phyloP scores from a whole-genome alignment of 441 rosid species.

The Theobroma grandiflorum region DNA sequence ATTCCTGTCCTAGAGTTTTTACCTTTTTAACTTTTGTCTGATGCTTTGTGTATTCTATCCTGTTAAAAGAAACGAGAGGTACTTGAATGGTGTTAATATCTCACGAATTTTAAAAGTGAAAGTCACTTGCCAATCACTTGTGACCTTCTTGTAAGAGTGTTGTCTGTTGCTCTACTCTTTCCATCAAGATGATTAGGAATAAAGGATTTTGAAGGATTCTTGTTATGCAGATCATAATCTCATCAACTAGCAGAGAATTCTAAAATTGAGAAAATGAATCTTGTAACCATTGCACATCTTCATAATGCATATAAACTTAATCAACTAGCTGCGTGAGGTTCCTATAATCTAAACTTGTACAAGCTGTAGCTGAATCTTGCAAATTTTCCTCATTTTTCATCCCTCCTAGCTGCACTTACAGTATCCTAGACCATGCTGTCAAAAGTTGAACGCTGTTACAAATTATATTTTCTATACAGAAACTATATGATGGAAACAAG shows the following conservation, averaged over 20 bases:
- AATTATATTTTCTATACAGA: neutral
- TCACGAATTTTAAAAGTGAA: neutral
- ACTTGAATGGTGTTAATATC: neutral
- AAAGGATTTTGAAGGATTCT: conserved; percentile 10
- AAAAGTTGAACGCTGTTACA: neutral
- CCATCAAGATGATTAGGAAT: neutral
- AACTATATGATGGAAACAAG: neutral
- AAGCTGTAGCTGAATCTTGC: neutral
- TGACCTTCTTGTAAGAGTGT: neutral
- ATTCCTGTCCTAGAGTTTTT: neutral
- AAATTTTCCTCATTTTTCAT: neutral
- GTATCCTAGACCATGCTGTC: neutral
- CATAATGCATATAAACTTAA: neutral
- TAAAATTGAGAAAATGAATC: neutral
- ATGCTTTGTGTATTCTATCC: neutral
- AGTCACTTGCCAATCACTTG: neutral
- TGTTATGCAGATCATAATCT: neutral
- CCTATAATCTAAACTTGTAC: neutral
- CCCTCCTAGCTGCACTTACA: neutral
- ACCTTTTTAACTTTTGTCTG: neutral
- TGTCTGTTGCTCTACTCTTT: neutral
- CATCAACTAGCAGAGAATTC: neutral
- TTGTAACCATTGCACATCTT: neutral
- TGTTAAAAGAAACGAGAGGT: neutral
- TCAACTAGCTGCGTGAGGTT: neutral